Conservation (phyloP, 441 rosid species). For the Populus trichocarpa region DNA sequence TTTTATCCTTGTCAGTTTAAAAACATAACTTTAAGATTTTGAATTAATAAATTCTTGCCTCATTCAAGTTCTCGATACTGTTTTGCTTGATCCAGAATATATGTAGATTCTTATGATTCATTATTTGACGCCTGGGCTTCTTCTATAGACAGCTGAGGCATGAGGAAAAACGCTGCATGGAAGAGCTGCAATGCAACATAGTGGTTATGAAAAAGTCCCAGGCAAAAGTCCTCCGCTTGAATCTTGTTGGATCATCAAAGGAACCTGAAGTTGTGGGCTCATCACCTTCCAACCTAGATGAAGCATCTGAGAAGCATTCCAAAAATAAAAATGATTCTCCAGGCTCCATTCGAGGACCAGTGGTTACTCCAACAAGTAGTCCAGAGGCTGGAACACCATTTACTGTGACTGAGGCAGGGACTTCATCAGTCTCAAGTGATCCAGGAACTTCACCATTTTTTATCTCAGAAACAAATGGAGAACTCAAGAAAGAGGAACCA, state of each 20-base stretch:
- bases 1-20: neutral
- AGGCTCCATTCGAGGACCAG: slow-evolving; percentile 64
- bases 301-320: slow-evolving; percentile 37
- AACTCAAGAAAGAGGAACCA: slow-evolving; percentile 62
- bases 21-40: neutral
- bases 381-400: slow-evolving; percentile 92
- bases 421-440: slow-evolving; percentile 96
- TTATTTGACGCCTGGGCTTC: slow-evolving; percentile 7
- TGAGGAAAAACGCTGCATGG: slow-evolving; percentile 82
- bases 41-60: neutral
- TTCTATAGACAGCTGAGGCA: slow-evolving; percentile 69
- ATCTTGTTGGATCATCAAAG: slow-evolving; percentile 70
- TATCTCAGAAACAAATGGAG: slow-evolving; percentile 50
- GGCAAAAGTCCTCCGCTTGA: slow-evolving; percentile 87
- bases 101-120: slow-evolving; percentile 1
- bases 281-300: slow-evolving; percentile 41
- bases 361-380: slow-evolving; percentile 89
- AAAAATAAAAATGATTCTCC: slow-evolving; percentile 39
- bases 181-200: slow-evolving; percentile 91
- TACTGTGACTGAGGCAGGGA: slow-evolving; percentile 82
- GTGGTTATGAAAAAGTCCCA: slow-evolving; percentile 90
- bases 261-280: slow-evolving; percentile 39
- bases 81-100: neutral
- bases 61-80: neutral
- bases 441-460: slow-evolving; percentile 83